Evolutionary conservation across 495 filamentous ascomycete genomes (phyloP), one percentile per base, ranked within the genome.

Genomic region (Aspergillus biplanus): DNA sequence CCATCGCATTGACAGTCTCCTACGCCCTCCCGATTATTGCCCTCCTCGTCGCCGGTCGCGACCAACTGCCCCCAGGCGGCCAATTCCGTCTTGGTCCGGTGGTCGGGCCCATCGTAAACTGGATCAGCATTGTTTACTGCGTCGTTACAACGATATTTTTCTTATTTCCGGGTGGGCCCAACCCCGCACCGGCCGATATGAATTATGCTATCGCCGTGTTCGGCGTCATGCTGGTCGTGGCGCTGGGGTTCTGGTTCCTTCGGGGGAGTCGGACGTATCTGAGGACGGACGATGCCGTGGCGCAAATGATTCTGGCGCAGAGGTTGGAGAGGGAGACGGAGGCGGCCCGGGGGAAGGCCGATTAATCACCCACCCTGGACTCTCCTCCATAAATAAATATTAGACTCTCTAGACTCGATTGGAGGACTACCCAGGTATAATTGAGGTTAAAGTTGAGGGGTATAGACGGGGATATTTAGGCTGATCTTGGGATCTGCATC

Each of bases 151-250:
- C 78, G 0, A 67, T 81, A 0, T 81, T 81, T 55, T 81, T 81
- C 68, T 73, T 81, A 61, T 81, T 81, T 61, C 79, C 79, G 0
- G 64, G 70, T 3, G 64, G 55, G 7, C 74, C 79, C n/a, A 73
- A 75, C 32, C 79, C 79, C 0, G 62, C 73, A 0, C 68, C 75
- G 0, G 63, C 70, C 13, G 76, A 80, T 31, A 81, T 80, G 79
- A 81, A 81, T 48, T 81, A 77, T 35, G 79, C 79, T 8, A 79
- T 81, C 65, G 79, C 71, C 0, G 79, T 81, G 12, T 82, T 81
- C 65, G 80, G 80, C 4, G 78, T 81, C 7, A 82, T 82, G 80
- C 67, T 81, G 39, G 73, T 79, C 3, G 77, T 81, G 56, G 64
- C 79, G 1, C 31, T 79, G 7, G 70, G 67, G 5, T 81, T 81